Conservation (phyloP, 148 eudicot genomes). For the Camellia granthamiana region DNA sequence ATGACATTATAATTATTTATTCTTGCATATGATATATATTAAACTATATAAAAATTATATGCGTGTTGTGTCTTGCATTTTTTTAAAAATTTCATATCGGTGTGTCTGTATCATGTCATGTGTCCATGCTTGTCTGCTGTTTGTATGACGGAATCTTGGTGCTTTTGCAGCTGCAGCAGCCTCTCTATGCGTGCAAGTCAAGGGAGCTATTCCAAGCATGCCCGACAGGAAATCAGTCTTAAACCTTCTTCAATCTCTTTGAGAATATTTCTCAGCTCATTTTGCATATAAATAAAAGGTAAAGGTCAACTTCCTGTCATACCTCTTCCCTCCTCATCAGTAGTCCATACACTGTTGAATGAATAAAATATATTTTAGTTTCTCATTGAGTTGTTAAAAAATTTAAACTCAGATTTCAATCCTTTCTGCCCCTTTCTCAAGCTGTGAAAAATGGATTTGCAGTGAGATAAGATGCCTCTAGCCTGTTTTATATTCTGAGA, state of each 20-base stretch:
- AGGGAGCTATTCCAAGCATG: slow-evolving; percentile 99
- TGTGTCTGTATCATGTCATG: too few species aligned
- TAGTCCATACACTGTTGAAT: background rate
- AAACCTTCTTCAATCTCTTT: slow-evolving; percentile 48
- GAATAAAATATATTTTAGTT: background rate
- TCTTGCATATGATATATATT: too few species aligned
- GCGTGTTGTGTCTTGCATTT: too few species aligned
- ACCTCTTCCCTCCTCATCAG: background rate
- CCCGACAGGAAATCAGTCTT: slow-evolving; percentile 74
- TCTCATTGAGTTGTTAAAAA: background rate
- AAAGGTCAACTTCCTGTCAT: background rate
- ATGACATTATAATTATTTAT: too few species aligned
- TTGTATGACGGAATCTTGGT: slow-evolving; percentile 10
- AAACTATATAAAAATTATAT: too few species aligned
- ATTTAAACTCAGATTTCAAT: background rate
- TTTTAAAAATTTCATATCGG: too few species aligned
- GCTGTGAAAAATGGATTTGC: background rate
- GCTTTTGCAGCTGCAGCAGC: slow-evolving; percentile 86
- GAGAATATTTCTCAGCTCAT: slow-evolving; percentile 14
- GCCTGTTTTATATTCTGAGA: background rate
- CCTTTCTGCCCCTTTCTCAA: background rate
- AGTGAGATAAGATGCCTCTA: background rate
- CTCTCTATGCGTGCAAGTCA: slow-evolving; percentile 92
- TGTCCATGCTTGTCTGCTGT: background rate
- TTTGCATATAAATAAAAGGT: slow-evolving; percentile 28